Evolutionary conservation across 192 early-diverging fungal genomes (phyloP).

Genomic region (Spinellus fusiger): DNA sequence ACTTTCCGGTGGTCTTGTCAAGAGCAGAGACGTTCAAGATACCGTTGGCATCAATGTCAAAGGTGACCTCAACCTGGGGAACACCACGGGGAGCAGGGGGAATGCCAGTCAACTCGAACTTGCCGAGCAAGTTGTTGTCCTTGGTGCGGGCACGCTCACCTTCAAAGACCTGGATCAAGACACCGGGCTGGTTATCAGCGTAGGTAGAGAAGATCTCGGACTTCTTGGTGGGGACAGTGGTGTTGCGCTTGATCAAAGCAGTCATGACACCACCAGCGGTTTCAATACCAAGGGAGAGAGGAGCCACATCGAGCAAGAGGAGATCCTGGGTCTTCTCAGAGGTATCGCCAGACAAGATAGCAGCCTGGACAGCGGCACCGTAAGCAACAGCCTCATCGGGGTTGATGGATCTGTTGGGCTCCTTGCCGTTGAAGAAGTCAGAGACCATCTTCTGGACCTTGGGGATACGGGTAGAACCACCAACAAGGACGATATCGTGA

Average conservation of each 20-base stretch:
- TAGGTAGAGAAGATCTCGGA: constrained; percentile 98
- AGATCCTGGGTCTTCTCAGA: constrained; percentile 96
- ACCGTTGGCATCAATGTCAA: constrained; percentile 94
- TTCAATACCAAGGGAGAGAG: constrained; percentile 97
- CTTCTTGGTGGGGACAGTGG: constrained; percentile 96
- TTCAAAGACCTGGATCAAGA: constrained; percentile 96
- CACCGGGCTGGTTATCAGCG: constrained; percentile 97
- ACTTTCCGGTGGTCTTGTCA: constrained; percentile 97
- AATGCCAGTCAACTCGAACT: constrained; percentile 95
- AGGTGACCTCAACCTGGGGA: constrained; percentile 97
- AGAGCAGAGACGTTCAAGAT: constrained; percentile 89
- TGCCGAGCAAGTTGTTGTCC: constrained; percentile 98
- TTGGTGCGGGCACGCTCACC: constrained; percentile 97
- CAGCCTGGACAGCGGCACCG: constrained; percentile 97
- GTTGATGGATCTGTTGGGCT: constrained; percentile 99
- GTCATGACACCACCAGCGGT: constrained; percentile 99
- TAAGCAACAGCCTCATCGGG: constrained; percentile 99
- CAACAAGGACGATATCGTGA: constrained; percentile 95
- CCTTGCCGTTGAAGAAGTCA: constrained; percentile 99
- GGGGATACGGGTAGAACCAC: constrained; percentile 99
- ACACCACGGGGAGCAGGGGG: constrained; percentile 94
- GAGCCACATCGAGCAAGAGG: constrained; percentile 91
- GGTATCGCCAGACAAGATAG: constrained; percentile 92
- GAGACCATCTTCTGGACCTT: constrained; percentile 98
- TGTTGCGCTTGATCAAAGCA: constrained; percentile 95